phyloP scores from a whole-genome alignment of 2,329 filamentous ascomycete genomes.

The Beauveria sp. region DNA sequence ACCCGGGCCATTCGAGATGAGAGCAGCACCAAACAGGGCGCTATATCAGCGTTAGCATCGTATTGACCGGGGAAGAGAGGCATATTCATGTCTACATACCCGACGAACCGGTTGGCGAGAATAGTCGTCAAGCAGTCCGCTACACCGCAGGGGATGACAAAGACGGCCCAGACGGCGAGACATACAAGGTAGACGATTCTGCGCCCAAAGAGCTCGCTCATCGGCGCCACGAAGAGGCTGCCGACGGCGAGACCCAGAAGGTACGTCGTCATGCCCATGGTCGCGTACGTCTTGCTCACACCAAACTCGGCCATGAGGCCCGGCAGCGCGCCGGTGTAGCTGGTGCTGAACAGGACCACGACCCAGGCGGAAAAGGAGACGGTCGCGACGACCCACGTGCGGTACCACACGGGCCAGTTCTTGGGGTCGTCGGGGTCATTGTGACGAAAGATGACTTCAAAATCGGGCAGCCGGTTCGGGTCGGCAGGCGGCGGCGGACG shows the following conservation, averaged over 20 bases:
- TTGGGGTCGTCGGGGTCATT: constrained; percentile 57
- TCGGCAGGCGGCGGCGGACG: neutral
- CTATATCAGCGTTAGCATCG: constrained; percentile 17
- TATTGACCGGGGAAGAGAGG: too few species aligned
- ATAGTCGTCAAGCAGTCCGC: constrained; percentile 57
- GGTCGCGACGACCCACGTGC: constrained; percentile 28
- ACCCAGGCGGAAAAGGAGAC: constrained; percentile 32
- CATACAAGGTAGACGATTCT: constrained; percentile 56
- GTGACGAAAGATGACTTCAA: constrained; percentile 60
- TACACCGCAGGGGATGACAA: constrained; percentile 61
- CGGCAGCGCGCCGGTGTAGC: constrained; percentile 60
- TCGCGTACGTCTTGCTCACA: constrained; percentile 47
- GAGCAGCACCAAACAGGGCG: constrained; percentile 62
- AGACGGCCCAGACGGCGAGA: constrained; percentile 51
- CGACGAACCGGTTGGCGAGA: constrained; percentile 60
- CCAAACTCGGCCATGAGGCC: constrained; percentile 58
- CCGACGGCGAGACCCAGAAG: constrained; percentile 61
- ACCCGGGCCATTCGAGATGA: constrained; percentile 71
- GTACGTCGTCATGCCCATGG: constrained; percentile 66
- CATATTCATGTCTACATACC: constrained; percentile 25
- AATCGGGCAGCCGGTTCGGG: constrained; percentile 30
- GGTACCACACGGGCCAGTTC: constrained; percentile 52
- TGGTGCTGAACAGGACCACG: constrained; percentile 60
- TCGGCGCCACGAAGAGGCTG: constrained; percentile 59
- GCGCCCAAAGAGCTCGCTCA: constrained; percentile 58